Evolutionary conservation across 1,284 basidiomycete genomes (phyloP).

Genomic region (Athelia psychrophila): DNA sequence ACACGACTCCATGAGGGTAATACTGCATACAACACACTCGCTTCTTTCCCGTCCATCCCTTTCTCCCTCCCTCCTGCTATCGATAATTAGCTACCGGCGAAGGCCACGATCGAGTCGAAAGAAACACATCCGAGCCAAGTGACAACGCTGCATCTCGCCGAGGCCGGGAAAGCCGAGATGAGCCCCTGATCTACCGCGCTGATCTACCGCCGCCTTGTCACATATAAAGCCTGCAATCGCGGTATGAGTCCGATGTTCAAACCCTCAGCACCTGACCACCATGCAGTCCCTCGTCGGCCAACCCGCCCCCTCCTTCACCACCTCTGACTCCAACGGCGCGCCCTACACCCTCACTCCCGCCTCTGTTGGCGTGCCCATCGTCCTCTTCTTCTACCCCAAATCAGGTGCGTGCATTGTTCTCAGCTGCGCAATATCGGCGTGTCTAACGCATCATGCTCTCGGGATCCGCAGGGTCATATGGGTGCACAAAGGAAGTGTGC

Average conservation of each 20-base stretch:
- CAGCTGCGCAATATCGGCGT: conserved; percentile 1
- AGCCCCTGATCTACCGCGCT: no score
- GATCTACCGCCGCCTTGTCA: background rate
- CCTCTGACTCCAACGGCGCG: conserved; percentile 47
- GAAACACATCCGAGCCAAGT: no score
- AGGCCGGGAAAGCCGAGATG: no score
- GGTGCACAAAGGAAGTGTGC: conserved; percentile 79
- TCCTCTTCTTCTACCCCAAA: conserved; percentile 75
- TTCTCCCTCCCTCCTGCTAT: no score
- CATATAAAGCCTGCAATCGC: background rate
- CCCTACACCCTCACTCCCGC: conserved; percentile 48
- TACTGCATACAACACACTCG: no score
- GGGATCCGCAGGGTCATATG: conserved; percentile 64
- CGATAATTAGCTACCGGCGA: no score
- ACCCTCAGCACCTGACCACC: background rate
- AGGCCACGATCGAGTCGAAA: no score
- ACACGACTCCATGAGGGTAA: no score
- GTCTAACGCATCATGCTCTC: conserved; percentile 5
- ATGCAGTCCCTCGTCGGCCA: conserved; percentile 27
- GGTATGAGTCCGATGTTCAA: no score
- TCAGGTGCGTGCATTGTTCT: conserved; percentile 39
- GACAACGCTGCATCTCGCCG: no score
- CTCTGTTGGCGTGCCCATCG: conserved; percentile 47
- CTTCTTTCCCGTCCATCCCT: no score
- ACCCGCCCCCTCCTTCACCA: conserved; percentile 47